A percentile compares a stretch with the other conserved stretches of the same genome.
phyloP scores from a whole-genome alignment of 2,329 filamentous ascomycete species.

The Xylariales sp. region DNA sequence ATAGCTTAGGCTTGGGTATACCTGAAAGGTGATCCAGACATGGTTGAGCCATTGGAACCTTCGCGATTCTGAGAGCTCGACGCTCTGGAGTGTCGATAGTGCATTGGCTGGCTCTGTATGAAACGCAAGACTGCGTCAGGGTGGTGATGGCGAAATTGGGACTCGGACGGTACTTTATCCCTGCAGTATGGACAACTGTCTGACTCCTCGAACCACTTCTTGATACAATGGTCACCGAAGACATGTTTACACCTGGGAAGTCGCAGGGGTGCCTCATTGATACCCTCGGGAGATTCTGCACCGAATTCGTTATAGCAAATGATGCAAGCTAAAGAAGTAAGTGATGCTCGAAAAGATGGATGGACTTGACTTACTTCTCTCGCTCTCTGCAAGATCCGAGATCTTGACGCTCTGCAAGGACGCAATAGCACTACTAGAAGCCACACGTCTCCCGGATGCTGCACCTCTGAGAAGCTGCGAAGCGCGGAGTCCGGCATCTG shows the following conservation, averaged over 20 bases:
- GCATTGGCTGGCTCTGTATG: constrained; percentile 21
- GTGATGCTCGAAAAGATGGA: no score
- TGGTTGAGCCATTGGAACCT: not conserved
- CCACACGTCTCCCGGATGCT: constrained; percentile 39
- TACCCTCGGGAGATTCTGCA: constrained; percentile 50
- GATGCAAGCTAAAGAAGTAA: constrained; percentile 44
- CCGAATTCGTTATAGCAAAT: constrained; percentile 64
- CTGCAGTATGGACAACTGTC: constrained; percentile 62
- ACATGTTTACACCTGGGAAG: constrained; percentile 60
- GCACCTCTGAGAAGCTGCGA: constrained; percentile 42
- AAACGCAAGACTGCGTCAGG: constrained; percentile 21
- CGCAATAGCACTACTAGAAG: constrained; percentile 41
- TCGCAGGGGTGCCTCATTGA: constrained; percentile 51
- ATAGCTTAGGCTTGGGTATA: no score
- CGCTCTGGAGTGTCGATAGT: constrained; percentile 1
- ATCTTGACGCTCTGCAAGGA: constrained; percentile 43
- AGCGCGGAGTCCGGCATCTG: constrained; percentile 20
- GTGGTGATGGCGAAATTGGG: constrained; percentile 15
- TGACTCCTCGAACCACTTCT: constrained; percentile 60
- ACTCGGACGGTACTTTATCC: constrained; percentile 53
- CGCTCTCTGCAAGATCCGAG: constrained; percentile 38
- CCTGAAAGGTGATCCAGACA: not conserved
- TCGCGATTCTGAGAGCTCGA: not conserved
- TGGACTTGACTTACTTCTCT: constrained; percentile 48
- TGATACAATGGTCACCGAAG: constrained; percentile 61